A percentile compares a stretch with the other conserved stretches of the same genome.
Conservation (phyloP, 176 grass and related monocot genomes). For the Ensete glaucum region DNA sequence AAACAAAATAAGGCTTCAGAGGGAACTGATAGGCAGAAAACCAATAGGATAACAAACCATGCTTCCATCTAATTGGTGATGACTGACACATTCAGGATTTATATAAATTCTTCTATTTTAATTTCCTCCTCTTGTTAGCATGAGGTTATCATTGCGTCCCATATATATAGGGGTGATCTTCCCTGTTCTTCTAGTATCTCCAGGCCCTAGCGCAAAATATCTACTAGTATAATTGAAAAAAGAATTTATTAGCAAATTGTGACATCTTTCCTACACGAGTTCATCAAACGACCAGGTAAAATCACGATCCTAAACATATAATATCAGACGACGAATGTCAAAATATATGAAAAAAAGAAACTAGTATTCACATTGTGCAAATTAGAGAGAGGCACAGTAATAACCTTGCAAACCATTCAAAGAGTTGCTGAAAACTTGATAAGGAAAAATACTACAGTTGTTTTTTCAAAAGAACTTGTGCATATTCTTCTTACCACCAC, state of each 20-base stretch:
- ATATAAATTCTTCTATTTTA: not conserved
- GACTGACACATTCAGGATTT: not conserved
- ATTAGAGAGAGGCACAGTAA: not conserved
- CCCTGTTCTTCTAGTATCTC: not conserved
- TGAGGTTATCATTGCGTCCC: too few species aligned
- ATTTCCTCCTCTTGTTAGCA: too few species aligned
- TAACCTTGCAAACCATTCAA: not conserved
- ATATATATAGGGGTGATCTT: too few species aligned
- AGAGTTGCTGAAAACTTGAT: not conserved
- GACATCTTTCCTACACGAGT: not conserved
- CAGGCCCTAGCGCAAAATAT: not conserved
- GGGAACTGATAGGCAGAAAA: not conserved
- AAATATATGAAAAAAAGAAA: not conserved
- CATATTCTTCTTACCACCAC: not conserved
- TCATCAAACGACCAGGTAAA: not conserved
- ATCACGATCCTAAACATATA: not conserved
- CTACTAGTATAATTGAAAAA: not conserved
- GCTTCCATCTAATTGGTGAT: not conserved
- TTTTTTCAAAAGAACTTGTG: not conserved
- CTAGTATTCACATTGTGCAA: not conserved
- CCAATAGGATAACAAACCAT: not conserved
- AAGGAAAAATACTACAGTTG: not conserved
- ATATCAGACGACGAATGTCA: not conserved
- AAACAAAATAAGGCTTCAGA: too few species aligned
- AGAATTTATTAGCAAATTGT: not conserved